Evolutionary conservation across 305 asterid genomes (phyloP).

Genomic region (Fraxinus dipetala): DNA sequence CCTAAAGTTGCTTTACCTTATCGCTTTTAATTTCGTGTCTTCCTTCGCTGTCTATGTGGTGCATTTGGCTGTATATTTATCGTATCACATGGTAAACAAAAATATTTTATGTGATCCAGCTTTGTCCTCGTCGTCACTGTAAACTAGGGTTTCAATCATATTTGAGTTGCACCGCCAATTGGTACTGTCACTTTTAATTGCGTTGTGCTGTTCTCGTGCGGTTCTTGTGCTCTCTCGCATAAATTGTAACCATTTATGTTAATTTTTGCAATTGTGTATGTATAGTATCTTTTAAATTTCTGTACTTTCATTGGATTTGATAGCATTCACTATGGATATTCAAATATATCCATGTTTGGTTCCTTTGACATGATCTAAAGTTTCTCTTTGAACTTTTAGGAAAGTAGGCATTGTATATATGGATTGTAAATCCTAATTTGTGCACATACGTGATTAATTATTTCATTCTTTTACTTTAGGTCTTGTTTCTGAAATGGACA

Average conservation of each 20-base stretch:
- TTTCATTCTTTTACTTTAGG: slow-evolving; percentile 25
- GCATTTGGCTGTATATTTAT: slow-evolving; percentile 1
- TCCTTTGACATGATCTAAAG: not conserved
- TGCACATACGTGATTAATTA: slow-evolving; percentile 9
- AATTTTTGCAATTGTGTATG: not conserved
- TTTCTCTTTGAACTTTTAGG: not conserved
- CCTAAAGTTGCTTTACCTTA: slow-evolving; percentile 22
- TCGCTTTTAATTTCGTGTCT: slow-evolving; percentile 1
- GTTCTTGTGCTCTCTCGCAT: not conserved
- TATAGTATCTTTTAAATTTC: not conserved
- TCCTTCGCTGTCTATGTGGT: slow-evolving; percentile 10
- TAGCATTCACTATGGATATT: not conserved
- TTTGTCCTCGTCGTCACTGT: slow-evolving; percentile 13
- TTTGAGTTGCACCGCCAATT: not conserved
- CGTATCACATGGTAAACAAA: not conserved
- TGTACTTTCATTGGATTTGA: not conserved
- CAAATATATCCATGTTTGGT: not conserved
- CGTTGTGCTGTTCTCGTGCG: not conserved
- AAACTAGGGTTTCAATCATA: slow-evolving; percentile 37
- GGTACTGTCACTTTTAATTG: not conserved
- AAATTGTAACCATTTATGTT: not conserved
- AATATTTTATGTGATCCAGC: slow-evolving; percentile 10
- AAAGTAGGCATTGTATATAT: not conserved
- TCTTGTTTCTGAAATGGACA: slow-evolving; percentile 39
- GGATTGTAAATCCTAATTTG: slow-evolving; percentile 27